Percentiles rank a stretch among this genome's conserved stretches.
These are phyloP conservation scores for Echeveria elegans DNA, from an alignment of 164 flowering plant genomes.

Conservation along the genomic window DNA sequence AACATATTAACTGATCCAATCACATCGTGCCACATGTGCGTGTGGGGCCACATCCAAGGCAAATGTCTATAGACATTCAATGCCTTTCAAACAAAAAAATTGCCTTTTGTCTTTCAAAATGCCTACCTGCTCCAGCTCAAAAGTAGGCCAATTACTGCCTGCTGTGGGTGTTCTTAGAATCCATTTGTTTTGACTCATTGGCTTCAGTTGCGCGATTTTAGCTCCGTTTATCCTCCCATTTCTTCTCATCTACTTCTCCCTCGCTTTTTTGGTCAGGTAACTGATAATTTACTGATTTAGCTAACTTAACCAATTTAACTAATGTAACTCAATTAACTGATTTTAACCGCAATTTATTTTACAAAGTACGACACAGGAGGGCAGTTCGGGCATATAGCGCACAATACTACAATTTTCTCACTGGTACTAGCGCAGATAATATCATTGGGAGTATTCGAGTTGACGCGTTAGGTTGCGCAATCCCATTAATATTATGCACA, in stretches of 20 bases:
- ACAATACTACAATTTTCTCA: constrained; percentile 80
- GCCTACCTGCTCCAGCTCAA: no score
- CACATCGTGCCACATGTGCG: no score
- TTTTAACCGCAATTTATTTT: constrained; percentile 20
- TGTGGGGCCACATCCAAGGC: no score
- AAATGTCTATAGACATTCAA: no score
- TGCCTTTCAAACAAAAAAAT: no score
- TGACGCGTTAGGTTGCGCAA: constrained; percentile 75
- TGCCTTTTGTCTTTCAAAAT: no score
- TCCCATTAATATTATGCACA: constrained; percentile 57
- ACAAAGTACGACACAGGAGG: constrained; percentile 81
- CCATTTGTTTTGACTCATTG: constrained; percentile 78
- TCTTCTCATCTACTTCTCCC: constrained; percentile 30
- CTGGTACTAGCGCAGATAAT: constrained; percentile 69
- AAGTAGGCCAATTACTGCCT: no score
- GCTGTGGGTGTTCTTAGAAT: constrained; percentile 74
- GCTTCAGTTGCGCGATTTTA: constrained; percentile 67
- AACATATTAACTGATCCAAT: no score
- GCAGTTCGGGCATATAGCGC: constrained; percentile 72
- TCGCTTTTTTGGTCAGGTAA: neutral
- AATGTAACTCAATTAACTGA: neutral
- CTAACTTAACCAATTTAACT: neutral
- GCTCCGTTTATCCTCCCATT: constrained; percentile 87
- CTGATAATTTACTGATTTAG: neutral
- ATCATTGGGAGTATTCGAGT: constrained; percentile 74